Conservation (phyloP, 768 basidiomycete species). For the Suillus subaureus region DNA sequence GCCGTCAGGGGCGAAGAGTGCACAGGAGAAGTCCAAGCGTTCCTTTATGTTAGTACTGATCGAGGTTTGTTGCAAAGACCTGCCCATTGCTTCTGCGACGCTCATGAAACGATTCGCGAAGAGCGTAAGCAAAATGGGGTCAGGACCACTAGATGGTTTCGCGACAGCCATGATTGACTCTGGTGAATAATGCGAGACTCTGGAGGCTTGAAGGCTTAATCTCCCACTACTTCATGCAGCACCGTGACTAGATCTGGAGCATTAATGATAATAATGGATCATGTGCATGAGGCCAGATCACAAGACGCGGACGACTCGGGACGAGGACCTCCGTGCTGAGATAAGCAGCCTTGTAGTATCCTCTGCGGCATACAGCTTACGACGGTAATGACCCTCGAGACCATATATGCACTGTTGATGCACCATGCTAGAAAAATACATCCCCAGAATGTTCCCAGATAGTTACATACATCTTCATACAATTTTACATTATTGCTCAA, state of each 20-base stretch:
- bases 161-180: constrained; percentile 8
- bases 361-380: not conserved
- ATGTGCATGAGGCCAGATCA: constrained; percentile 1
- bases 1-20: constrained; percentile 92
- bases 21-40: constrained; percentile 92
- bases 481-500: not conserved
- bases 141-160: constrained; percentile 49
- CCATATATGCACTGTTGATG: not conserved
- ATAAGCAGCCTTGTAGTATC: not conserved
- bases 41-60: constrained; percentile 96
- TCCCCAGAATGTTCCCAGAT: not conserved
- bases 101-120: constrained; percentile 98
- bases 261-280: not conserved
- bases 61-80: constrained; percentile 86
- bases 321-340: constrained; percentile 5
- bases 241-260: constrained; percentile 4
- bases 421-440: not conserved
- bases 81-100: constrained; percentile 95
- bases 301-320: not conserved
- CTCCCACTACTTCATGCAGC: not conserved
- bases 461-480: too few species aligned
- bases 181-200: constrained; percentile 16
- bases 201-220: constrained; percentile 2
- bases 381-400: not conserved
- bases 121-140: constrained; percentile 86